These are phyloP conservation scores for Gliomastix tumulicola DNA, from an alignment of 2,329 filamentous ascomycete species.

Conservation along the genomic window DNA sequence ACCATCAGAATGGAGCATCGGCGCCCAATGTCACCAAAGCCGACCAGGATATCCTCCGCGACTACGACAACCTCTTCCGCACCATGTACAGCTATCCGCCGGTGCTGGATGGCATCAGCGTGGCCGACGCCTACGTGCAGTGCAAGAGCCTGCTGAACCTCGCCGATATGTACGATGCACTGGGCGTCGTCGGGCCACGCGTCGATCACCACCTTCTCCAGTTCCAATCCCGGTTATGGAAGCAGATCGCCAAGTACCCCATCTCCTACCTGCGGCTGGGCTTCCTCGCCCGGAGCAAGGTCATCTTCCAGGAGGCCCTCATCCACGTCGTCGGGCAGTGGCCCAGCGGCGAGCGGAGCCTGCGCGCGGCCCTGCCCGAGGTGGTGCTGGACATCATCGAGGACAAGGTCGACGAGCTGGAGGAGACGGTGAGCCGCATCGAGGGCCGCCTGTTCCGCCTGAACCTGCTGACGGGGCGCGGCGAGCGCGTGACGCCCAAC, in stretches of 20 bases:
- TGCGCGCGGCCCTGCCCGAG: constrained; percentile 67
- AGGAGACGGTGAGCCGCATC: constrained; percentile 71
- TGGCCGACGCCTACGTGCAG: constrained; percentile 87
- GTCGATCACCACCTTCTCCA: constrained; percentile 92
- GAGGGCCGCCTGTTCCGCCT: constrained; percentile 80
- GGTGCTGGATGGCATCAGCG: constrained; percentile 74
- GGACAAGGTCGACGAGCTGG: constrained; percentile 89
- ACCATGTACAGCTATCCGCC: constrained; percentile 94
- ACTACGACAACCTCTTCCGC: constrained; percentile 94
- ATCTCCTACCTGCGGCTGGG: constrained; percentile 87
- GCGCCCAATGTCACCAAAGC: constrained; percentile 43
- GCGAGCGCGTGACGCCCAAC: constrained; percentile 73
- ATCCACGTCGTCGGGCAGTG: constrained; percentile 94
- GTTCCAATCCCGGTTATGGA: constrained; percentile 87
- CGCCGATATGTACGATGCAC: constrained; percentile 91
- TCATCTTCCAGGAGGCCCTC: constrained; percentile 80
- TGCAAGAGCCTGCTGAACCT: constrained; percentile 84
- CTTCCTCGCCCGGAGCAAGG: constrained; percentile 74
- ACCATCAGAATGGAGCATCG: constrained; percentile 11
- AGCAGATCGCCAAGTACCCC: constrained; percentile 94
- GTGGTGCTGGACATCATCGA: constrained; percentile 83
- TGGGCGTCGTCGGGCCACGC: constrained; percentile 78
- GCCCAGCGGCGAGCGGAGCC: constrained; percentile 72
- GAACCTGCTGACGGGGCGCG: constrained; percentile 68
- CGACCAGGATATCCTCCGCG: constrained; percentile 71